Conservation (phyloP, 2,329 filamentous ascomycete species). For the Gnomoniopsis sp. region DNA sequence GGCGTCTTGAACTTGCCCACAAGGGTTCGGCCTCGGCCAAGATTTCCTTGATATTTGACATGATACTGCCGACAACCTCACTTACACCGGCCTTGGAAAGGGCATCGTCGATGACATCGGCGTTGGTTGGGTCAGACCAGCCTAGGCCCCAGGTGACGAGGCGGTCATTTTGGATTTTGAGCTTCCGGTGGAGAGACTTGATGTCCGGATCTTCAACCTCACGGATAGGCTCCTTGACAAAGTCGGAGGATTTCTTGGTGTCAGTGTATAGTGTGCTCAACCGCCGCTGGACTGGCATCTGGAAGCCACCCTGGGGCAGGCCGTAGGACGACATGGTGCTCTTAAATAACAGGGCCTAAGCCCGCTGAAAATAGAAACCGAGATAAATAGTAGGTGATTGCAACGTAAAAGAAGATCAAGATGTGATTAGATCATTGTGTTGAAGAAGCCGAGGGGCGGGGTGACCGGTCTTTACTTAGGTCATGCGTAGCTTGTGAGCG, state of each 20-base stretch:
- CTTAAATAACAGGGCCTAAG: not conserved
- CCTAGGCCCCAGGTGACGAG: slow-evolving; percentile 77
- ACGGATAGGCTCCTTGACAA: slow-evolving; percentile 62
- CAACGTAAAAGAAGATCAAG: not conserved
- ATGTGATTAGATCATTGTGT: not conserved
- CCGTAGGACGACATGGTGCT: slow-evolving; percentile 44
- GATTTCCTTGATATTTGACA: slow-evolving; percentile 78
- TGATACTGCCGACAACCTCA: slow-evolving; percentile 73
- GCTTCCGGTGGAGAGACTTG: slow-evolving; percentile 68
- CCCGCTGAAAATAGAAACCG: not conserved
- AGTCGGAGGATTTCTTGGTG: slow-evolving; percentile 74
- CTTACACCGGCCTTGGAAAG: slow-evolving; percentile 71
- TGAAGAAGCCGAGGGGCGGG: not conserved
- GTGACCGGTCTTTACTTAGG: too few species aligned
- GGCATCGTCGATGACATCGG: slow-evolving; percentile 68
- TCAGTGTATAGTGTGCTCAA: slow-evolving; percentile 75
- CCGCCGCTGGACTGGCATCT: slow-evolving; percentile 57
- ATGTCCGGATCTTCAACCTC: slow-evolving; percentile 66
- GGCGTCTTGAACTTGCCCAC: slow-evolving; percentile 58
- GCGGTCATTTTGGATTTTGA: slow-evolving; percentile 76
- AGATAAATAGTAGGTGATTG: not conserved
- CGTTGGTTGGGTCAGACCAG: slow-evolving; percentile 71
- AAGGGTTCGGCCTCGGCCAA: slow-evolving; percentile 72
- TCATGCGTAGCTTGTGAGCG: not conserved
- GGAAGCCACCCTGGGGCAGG: slow-evolving; percentile 48